phyloP scores from a whole-genome alignment of 2,329 filamentous ascomycete genomes.

The Ascocoryne sarcoides region DNA sequence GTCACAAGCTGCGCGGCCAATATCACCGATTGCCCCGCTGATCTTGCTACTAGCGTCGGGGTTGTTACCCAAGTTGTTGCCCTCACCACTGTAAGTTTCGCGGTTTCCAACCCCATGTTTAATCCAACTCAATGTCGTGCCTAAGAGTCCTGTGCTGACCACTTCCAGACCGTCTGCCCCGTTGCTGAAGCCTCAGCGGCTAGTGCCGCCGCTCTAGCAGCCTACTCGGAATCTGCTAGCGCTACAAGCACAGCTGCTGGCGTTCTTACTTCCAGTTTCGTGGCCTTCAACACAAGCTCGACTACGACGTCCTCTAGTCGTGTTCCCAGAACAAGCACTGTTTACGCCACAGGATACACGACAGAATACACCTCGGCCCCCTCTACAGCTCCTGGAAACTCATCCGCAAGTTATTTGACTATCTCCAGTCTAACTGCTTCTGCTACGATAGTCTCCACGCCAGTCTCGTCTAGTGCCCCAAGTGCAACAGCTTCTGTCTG shows the following conservation, averaged over 20 bases:
- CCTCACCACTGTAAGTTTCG: slow-evolving; percentile 33
- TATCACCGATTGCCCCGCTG: slow-evolving; percentile 35
- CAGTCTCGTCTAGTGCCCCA: slow-evolving; percentile 2
- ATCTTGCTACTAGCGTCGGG: slow-evolving; percentile 12
- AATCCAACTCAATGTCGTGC: background rate
- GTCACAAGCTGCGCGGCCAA: slow-evolving; percentile 32
- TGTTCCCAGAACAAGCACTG: background rate
- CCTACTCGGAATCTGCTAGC: background rate
- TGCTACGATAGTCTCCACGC: background rate
- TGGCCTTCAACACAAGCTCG: background rate
- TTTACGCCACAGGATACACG: background rate
- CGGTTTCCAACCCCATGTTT: no score
- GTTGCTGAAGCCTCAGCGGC: slow-evolving; percentile 32
- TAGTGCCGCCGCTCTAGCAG: slow-evolving; percentile 18
- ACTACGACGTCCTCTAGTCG: background rate
- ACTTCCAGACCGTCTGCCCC: slow-evolving; percentile 38
- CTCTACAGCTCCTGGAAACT: background rate
- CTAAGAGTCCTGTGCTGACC: slow-evolving; percentile 4
- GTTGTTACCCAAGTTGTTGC: slow-evolving; percentile 34
- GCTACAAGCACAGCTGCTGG: background rate
- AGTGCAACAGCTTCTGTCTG: slow-evolving; percentile 7
- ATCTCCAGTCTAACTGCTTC: background rate
- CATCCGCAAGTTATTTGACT: background rate
- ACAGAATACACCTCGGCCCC: background rate
- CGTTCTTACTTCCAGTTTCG: background rate